Evolutionary conservation across 441 rosid species (phyloP).

Genomic region (Erodium texanum): DNA sequence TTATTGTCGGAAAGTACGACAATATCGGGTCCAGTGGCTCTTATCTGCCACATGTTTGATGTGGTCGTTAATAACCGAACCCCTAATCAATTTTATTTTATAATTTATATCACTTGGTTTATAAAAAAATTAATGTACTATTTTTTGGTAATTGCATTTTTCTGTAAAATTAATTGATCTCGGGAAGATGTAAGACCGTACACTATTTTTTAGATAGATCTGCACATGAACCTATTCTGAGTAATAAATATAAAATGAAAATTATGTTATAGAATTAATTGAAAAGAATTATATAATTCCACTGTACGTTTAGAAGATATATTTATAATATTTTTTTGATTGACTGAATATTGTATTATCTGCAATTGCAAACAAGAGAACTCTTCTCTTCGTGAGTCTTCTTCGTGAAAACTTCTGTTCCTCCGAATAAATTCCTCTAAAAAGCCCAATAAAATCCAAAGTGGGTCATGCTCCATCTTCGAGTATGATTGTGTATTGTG

Average conservation of each 20-base stretch:
- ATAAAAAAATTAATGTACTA: too few relatives aligned
- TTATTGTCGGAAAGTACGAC: not conserved
- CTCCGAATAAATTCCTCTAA: not conserved
- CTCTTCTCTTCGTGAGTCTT: not conserved
- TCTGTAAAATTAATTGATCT: not conserved
- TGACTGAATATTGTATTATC: not conserved
- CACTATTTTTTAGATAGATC: not conserved
- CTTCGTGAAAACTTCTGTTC: not conserved
- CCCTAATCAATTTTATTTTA: not conserved
- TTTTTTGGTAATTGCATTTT: not conserved
- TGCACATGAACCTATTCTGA: not conserved
- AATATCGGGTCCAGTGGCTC: not conserved
- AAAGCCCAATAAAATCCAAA: not conserved
- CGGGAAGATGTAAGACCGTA: not conserved
- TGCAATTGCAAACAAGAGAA: not conserved
- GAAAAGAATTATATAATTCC: not conserved
- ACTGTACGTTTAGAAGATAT: not conserved
- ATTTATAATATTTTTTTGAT: not conserved
- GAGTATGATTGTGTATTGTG: not conserved
- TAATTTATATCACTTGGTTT: not conserved
- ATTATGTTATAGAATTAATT: not conserved
- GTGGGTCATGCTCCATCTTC: conserved; percentile 1
- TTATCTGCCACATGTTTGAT: not conserved
- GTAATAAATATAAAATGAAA: not conserved
- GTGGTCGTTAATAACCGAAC: not conserved